These are phyloP conservation scores for Monascus ruber DNA, from an alignment of 2,329 filamentous ascomycete species.

Conservation along the genomic window DNA sequence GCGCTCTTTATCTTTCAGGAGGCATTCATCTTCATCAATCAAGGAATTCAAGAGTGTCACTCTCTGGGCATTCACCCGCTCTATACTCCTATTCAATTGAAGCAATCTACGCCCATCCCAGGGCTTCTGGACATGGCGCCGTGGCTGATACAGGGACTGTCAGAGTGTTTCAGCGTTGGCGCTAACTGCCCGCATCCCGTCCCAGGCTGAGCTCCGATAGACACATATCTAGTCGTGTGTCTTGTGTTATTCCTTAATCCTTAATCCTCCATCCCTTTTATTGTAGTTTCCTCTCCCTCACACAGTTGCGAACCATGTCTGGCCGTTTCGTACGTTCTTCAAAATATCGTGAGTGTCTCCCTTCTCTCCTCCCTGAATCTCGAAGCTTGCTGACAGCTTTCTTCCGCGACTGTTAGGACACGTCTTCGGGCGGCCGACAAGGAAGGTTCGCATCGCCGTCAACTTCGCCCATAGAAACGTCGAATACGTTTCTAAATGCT, in stretches of 20 bases:
- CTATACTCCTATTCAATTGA: no score
- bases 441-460: constrained; percentile 48
- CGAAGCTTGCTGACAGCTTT: constrained; percentile 11
- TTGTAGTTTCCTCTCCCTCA: constrained; percentile 4
- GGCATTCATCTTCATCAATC: no score
- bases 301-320: constrained; percentile 40
- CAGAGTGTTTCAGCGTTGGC: no score
- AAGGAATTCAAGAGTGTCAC: no score
- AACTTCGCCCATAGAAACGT: neutral
- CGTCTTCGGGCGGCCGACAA: constrained; percentile 90
- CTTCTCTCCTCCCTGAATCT: constrained; percentile 5
- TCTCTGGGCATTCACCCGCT: no score
- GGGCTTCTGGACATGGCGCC: no score
- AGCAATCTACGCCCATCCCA: no score
- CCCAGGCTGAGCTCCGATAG: neutral
- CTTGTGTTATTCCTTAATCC: neutral
- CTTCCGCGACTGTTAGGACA: constrained; percentile 54
- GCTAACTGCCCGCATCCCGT: no score
- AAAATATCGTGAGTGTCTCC: constrained; percentile 53
- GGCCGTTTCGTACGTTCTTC: constrained; percentile 63
- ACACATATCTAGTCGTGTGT: neutral
- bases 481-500: neutral
- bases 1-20: no score
- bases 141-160: no score
- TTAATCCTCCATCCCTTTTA: constrained; percentile 11